A percentile compares a stretch with the other conserved stretches of the same genome.
Evolutionary conservation across 2,329 filamentous ascomycete genomes (phyloP).

Genomic region (Nemania diffusa): DNA sequence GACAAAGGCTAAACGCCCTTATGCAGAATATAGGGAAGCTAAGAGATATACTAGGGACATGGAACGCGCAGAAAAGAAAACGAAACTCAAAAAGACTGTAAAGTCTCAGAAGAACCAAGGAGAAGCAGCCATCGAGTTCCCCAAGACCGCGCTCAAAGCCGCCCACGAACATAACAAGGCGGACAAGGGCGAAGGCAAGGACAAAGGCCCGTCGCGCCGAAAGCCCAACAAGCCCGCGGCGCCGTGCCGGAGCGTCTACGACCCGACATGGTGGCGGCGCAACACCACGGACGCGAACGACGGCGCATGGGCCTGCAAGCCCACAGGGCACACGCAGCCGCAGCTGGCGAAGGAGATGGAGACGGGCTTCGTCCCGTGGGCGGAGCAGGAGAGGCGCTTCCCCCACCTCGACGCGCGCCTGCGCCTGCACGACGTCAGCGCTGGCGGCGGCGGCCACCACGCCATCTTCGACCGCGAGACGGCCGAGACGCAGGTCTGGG

Average conservation of each 20-base stretch:
- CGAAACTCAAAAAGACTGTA: neutral
- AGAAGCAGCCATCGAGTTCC: neutral
- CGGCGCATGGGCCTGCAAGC: slow-evolving; percentile 10
- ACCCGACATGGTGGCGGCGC: slow-evolving; percentile 35
- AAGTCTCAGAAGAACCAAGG: neutral
- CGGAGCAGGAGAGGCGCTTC: slow-evolving; percentile 35
- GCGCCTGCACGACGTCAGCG: slow-evolving; percentile 3
- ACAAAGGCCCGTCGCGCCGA: neutral
- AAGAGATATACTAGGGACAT: too few relatives aligned
- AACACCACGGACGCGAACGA: slow-evolving; percentile 19
- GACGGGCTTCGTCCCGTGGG: slow-evolving; percentile 39
- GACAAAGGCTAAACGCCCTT: neutral
- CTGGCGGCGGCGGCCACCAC: neutral
- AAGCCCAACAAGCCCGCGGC: slow-evolving; percentile 18
- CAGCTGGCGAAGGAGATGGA: slow-evolving; percentile 12
- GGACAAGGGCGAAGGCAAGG: neutral
- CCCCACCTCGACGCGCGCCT: slow-evolving; percentile 27
- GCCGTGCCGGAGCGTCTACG: slow-evolving; percentile 28
- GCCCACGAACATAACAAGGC: too few relatives aligned
- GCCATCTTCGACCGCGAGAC: slow-evolving; percentile 25
- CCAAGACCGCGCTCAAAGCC: too few relatives aligned
- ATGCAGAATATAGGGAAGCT: too few relatives aligned
- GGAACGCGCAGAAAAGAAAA: too few relatives aligned
- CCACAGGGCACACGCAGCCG: slow-evolving; percentile 18
- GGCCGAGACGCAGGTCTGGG: slow-evolving; percentile 33